Evolutionary conservation across 331 rosid species (phyloP).

Genomic region (Malus hybrid): DNA sequence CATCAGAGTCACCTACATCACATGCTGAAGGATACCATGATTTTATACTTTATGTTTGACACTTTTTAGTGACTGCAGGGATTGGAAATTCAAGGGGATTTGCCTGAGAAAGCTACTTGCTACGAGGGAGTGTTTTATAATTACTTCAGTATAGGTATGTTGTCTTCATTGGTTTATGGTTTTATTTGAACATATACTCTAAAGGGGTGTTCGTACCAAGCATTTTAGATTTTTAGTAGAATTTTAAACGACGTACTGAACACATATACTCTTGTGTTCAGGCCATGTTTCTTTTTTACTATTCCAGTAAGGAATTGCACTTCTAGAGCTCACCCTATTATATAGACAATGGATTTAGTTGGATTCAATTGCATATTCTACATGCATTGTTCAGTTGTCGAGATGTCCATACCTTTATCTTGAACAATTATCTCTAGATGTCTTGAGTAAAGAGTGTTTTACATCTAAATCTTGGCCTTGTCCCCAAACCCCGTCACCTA

Average conservation of each 20-base stretch:
- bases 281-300: neutral
- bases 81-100: conserved; percentile 55
- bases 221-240: neutral
- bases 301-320: neutral
- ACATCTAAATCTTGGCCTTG: neutral
- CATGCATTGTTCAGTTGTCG: neutral
- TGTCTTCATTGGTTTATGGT: conserved; percentile 4
- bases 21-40: neutral
- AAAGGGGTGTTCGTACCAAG: neutral
- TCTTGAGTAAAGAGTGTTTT: neutral
- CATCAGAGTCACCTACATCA: neutral
- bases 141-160: conserved; percentile 90
- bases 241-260: neutral
- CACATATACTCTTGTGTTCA: neutral
- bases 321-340: neutral
- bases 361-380: neutral
- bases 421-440: neutral
- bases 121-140: conserved; percentile 91
- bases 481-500: neutral
- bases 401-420: neutral
- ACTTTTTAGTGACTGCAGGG: conserved; percentile 44
- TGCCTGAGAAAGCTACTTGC: conserved; percentile 54
- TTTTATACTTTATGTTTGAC: conserved; percentile 7
- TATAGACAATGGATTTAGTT: neutral
- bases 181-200: neutral